These are phyloP conservation scores for Solanum clarkiae DNA, from an alignment of 257 asterid genomes.

Conservation along the genomic window DNA sequence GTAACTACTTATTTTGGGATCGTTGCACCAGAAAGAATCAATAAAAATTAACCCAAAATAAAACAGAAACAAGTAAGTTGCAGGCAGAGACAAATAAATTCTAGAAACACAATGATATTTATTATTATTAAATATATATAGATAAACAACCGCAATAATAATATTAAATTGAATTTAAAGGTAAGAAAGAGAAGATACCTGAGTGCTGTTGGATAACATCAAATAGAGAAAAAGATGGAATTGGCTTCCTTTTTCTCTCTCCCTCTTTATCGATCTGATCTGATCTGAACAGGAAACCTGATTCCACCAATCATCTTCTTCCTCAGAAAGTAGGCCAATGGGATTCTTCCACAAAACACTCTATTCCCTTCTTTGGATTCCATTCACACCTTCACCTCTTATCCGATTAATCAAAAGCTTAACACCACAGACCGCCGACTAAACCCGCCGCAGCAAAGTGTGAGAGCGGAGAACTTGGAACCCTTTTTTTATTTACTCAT, in stretches of 20 bases:
- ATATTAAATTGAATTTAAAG: neutral
- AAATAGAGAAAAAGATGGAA: neutral
- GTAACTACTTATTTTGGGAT: neutral
- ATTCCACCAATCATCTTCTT: slow-evolving; percentile 18
- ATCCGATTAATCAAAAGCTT: neutral
- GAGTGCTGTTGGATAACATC: slow-evolving; percentile 18
- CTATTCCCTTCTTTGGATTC: slow-evolving; percentile 1
- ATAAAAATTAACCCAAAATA: neutral
- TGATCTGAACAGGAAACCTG: slow-evolving; percentile 16
- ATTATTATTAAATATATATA: neutral
- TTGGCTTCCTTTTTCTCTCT: slow-evolving; percentile 5
- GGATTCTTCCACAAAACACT: neutral
- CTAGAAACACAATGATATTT: neutral
- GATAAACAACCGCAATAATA: neutral
- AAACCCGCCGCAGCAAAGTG: neutral
- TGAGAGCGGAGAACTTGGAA: neutral
- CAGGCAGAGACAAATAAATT: neutral
- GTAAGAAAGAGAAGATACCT: slow-evolving; percentile 12
- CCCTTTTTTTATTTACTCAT: neutral
- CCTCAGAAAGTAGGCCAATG: slow-evolving; percentile 5
- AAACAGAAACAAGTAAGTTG: neutral
- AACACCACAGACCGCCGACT: neutral
- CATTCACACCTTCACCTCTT: slow-evolving; percentile 7
- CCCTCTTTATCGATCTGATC: neutral
- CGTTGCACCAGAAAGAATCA: neutral